Evolutionary conservation across 2,329 filamentous ascomycete species (phyloP), one percentile per base, ranked within the genome.

Genomic region (Coleophoma crateriformis): DNA sequence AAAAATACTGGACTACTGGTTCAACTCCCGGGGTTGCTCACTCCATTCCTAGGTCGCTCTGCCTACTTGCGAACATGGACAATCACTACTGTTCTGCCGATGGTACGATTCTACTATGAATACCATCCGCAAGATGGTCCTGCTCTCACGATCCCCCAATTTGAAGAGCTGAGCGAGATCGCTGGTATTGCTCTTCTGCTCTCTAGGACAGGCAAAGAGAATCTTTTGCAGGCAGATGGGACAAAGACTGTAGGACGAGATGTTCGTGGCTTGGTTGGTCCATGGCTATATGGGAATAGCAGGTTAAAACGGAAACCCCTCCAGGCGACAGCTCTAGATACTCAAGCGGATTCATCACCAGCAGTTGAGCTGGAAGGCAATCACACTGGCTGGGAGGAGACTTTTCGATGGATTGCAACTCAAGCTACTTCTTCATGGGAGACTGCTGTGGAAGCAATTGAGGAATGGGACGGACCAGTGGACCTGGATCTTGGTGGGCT

Each of bases 401-500:
- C 85, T 4, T 80, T 87, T 47, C 72, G 77, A 48, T 91, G 87
- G 86, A 72, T 92, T 37, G 72, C 78, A 13, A 62, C 69, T 3
- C 79, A 82, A 52, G 82, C 86, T 1, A 71, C 72, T 4, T 72
- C 71, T 17, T 77, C 81, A 14, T 86, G 88, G 75, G 70, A 66
- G 22, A 70, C 82, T n/a, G 78, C 81, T n/a, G 72, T 83, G 33
- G 73, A 75, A 45, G 82, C 78, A 7, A 71, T 90, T 33, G 77
- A 83, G 52, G 78, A 87, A 55, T 92, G 87, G 87, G 81, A 85
- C 58, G 88, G 87, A 0, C 85, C 87, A 0, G 71, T 72, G 7
- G 87, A 91, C 60, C 75, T 85, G 43, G 84, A 90, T 56, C 64
- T 89, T 4, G 85, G 83, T 3, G 79, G 77, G 12, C 79, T 76